These are phyloP conservation scores for Epichloe brachyelytri DNA, from an alignment of 2,329 filamentous ascomycete species.

Conservation along the genomic window DNA sequence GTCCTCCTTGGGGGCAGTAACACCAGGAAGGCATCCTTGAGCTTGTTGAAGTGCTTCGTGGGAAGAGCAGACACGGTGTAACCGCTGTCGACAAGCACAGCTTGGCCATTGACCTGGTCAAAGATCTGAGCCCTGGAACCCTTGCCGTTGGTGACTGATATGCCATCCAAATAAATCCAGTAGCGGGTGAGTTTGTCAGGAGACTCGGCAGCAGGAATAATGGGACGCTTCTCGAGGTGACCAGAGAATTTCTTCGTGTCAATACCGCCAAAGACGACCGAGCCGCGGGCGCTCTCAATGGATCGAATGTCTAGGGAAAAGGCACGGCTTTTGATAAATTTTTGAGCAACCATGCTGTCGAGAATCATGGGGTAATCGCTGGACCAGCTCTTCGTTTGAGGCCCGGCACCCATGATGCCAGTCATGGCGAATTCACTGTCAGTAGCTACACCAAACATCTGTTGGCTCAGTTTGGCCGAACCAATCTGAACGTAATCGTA, in stretches of 20 bases:
- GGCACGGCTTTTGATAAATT: constrained; percentile 24
- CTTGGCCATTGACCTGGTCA: constrained; percentile 19
- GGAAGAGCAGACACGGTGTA: constrained; percentile 57
- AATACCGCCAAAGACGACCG: constrained; percentile 41
- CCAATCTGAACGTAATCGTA: constrained; percentile 22
- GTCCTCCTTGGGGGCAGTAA: constrained; percentile 7
- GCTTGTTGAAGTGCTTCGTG: constrained; percentile 32
- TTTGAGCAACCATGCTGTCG: constrained; percentile 21
- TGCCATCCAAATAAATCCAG: constrained; percentile 27
- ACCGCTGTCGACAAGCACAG: constrained; percentile 52
- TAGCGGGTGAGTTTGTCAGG: constrained; percentile 25
- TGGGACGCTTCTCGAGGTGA: constrained; percentile 39
- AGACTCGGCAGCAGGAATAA: constrained; percentile 30
- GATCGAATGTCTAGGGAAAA: constrained; percentile 23
- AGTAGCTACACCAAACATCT: constrained; percentile 24
- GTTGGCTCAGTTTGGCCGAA: constrained; percentile 19
- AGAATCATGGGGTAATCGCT: constrained; percentile 22
- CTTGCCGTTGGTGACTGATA: constrained; percentile 21
- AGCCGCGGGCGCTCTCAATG: constrained; percentile 18
- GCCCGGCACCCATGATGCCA: constrained; percentile 24
- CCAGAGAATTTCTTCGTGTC: constrained; percentile 43
- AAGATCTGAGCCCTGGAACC: constrained; percentile 32
- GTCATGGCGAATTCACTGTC: constrained; percentile 16
- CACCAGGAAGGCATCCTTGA: constrained; percentile 27
- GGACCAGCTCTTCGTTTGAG: constrained; percentile 20